Base-by-base conservation (phyloP, 352 stramenopile genomes). In the Phytopythium aichiense region DNA sequence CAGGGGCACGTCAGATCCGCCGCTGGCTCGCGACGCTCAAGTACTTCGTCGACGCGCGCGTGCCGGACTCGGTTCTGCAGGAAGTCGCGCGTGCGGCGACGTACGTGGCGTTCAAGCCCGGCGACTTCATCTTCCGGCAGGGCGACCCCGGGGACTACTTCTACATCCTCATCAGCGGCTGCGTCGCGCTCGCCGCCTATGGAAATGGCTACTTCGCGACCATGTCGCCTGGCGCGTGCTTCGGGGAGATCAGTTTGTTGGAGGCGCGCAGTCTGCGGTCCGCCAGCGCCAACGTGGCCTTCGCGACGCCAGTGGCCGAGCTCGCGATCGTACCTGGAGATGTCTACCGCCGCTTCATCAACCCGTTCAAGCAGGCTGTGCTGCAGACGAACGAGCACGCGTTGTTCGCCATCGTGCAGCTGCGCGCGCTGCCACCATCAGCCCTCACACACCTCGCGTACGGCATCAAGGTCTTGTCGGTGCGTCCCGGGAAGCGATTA, bases 231-330 rank as follows among this genome's bases (percentile, higher is more conserved):
- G 83, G 83, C 1, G 66, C 68, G 31, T 89, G 81, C 60, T 92
- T 92, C 54, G 83, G 83, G 7, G 83, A 92, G 58, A 80, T 92
- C 58, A 88, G 79, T 54, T 67, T 92, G 28, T 82, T 89, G 25
- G 74, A 84, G 52, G 69, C 73, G 0, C 61, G 71, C 16, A 75
- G 77, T 38, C 53, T 84, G 33, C 74, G 75, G 23, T 91, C 79
- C 8, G 83, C 80, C 9, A 88, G 75, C 5, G 83, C 83, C 12
- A 84, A 79, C 46, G 81, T 89, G 35, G 88, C 75, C 30, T 92
- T 89, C 48, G 69, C 70, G 0, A 64, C 71, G 8, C 51, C 75
- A 0, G 70, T 56, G 30, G 80, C 83, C 1, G 81, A 92, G 54
- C 58, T 92, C 7, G 79, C 76, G 0, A 61, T 85, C 45, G 67